Base-by-base conservation (phyloP, 192 early-diverging fungal genomes). In the Dissophora ornata region DNA sequence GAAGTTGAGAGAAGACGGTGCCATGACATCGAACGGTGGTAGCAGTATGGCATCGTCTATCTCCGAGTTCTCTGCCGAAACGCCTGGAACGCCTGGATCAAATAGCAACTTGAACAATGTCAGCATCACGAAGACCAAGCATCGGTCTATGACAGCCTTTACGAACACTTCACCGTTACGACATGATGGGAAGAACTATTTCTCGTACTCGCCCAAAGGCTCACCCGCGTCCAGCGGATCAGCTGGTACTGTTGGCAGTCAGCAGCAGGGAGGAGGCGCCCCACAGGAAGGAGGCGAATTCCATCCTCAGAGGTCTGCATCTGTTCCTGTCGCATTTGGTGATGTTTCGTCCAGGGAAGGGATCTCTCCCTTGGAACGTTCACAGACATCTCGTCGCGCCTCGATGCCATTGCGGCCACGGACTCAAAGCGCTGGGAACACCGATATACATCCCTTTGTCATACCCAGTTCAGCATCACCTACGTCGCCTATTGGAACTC, bases 1-100 rank as follows among this genome's bases (percentile, higher is more conserved):
- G 28, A 94, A 92, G 80, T 80, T 98, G 21, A 86, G 91, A 32
- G 88, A 83, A 9, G 93, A 94, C 36, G 77, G 67, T 49, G 77
- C 80, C 0, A 60, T 82, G 19, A 80, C 79, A 1, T 81, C 63
- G 26, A 62, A 67, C 22, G 52, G 73, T 22, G 51, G 73, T 10
- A 77, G 53, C 32, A 77, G 73, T 46, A 16, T 77, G 45, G 49
- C 73, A n/a, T 69, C 77, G 16, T 70, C 77, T 12, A 64, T 71
- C 4, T 79, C 73, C 0, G 61, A 73, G 41, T 48, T 75, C 30
- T 71, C 66, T 18, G 26, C 62, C n/a, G 56, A 70, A 42, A 77
- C 64, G 1, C 73, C 73, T 3, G 65, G 64, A 28, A 77, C 73
- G 4, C 73, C 73, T 1, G 59, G 73, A 2, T 77, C 73, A 15